Percentiles rank a stretch among this genome's conserved stretches.
These are phyloP conservation scores for Voacanga thouarsii DNA, from an alignment of 257 asterid genomes.

Conservation along the genomic window DNA sequence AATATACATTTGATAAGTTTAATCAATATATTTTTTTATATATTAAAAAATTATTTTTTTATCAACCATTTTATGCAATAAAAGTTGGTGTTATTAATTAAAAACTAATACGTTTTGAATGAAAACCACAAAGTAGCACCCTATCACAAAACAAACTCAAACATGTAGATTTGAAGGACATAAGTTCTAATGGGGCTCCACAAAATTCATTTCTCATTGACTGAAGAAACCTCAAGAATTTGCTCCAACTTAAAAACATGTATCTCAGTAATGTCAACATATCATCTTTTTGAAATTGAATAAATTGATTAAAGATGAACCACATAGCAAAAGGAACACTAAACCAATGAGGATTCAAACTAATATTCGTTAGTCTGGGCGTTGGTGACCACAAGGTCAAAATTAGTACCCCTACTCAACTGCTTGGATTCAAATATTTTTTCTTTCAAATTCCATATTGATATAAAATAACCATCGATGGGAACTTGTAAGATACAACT, in stretches of 20 bases:
- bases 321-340: slow-evolving; percentile 12
- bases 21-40: too few relatives aligned
- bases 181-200: neutral
- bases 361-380: slow-evolving; percentile 97
- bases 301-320: neutral
- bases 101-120: neutral
- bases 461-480: slow-evolving; percentile 77
- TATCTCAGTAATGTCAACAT: neutral
- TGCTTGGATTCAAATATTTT: slow-evolving; percentile 96
- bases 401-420: slow-evolving; percentile 92
- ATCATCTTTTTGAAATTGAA: neutral
- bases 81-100: neutral
- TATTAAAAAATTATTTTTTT: too few relatives aligned
- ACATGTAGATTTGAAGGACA: neutral
- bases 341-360: slow-evolving; percentile 44
- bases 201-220: neutral
- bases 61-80: neutral
- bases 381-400: slow-evolving; percentile 96
- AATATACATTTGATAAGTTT: too few relatives aligned
- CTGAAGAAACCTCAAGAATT: neutral
- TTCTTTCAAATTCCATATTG: slow-evolving; percentile 90
- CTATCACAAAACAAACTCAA: neutral
- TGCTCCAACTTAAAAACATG: neutral
- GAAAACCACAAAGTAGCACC: neutral
- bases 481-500: slow-evolving; percentile 91